These are phyloP conservation scores for Mrakia blollopis DNA, from an alignment of 768 basidiomycete species.

Conservation along the genomic window DNA sequence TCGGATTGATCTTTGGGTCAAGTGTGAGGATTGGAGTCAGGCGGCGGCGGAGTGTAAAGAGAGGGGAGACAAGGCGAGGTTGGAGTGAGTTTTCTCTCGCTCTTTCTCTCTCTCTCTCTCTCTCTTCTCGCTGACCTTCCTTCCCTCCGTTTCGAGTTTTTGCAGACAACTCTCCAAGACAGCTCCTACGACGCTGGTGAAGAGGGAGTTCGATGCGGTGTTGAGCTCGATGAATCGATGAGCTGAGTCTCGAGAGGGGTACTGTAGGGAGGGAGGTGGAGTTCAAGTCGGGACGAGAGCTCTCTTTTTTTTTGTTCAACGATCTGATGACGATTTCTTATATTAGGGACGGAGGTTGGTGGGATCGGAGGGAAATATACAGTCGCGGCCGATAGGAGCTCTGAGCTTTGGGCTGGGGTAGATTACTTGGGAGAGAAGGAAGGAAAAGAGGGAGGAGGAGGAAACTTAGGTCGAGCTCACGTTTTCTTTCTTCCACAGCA, in stretches of 20 bases:
- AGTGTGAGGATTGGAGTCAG: conserved; percentile 82
- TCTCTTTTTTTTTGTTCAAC: too few species aligned
- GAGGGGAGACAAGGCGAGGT: conserved; percentile 69
- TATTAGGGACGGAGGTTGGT: too few species aligned
- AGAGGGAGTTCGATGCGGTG: conserved; percentile 29
- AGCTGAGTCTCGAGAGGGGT: too few species aligned
- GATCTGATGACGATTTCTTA: background rate
- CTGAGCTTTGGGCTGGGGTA: too few species aligned
- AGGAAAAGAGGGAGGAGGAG: too few species aligned
- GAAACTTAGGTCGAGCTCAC: too few species aligned
- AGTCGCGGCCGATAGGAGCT: too few species aligned
- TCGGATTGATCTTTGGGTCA: conserved; percentile 78
- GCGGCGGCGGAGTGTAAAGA: conserved; percentile 89
- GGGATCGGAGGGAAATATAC: too few species aligned
- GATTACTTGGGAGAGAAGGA: too few species aligned
- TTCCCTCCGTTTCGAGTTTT: too few species aligned
- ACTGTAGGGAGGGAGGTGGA: background rate
- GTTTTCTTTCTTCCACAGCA: too few species aligned
- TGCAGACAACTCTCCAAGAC: conserved; percentile 12
- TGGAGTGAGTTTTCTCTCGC: conserved; percentile 61
- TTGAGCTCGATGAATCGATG: conserved; percentile 24
- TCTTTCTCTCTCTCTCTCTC: background rate
- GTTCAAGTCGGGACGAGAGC: too few species aligned
- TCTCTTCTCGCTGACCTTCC: background rate
- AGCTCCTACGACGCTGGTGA: conserved; percentile 28